phyloP scores from a whole-genome alignment of 495 filamentous ascomycete species.

The Pyronema omphalodes region DNA sequence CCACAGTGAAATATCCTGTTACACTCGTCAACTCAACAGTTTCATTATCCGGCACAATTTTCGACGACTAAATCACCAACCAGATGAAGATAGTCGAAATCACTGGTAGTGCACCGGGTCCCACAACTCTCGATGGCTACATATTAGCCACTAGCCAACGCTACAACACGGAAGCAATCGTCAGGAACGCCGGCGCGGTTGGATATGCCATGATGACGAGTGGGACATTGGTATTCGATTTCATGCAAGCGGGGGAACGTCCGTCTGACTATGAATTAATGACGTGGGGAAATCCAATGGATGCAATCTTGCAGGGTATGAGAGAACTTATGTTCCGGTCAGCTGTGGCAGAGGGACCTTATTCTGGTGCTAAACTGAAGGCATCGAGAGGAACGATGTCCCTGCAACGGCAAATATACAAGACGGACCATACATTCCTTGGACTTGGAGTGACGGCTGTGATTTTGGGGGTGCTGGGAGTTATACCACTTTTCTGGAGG shows the following conservation, averaged over 20 bases:
- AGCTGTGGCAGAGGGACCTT: conserved; percentile 2
- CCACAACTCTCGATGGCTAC: conserved; percentile 3
- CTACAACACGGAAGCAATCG: conserved; percentile 1
- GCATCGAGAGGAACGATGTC: neutral
- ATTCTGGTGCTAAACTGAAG: neutral
- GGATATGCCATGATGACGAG: neutral
- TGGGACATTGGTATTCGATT: conserved; percentile 6
- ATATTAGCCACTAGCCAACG: conserved; percentile 1
- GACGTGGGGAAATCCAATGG: conserved; percentile 7
- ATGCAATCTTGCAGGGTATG: conserved; percentile 6
- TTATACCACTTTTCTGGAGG: conserved; percentile 5
- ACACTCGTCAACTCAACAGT: conserved; percentile 2
- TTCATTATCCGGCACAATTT: neutral
- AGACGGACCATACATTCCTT: conserved; percentile 4
- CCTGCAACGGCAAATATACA: neutral
- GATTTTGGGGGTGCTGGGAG: conserved; percentile 1
- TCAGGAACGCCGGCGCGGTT: neutral
- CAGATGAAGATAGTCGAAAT: neutral
- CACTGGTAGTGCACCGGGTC: neutral
- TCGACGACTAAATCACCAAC: neutral
- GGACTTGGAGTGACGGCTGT: conserved; percentile 5
- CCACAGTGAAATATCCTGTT: conserved; percentile 2
- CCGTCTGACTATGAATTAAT: neutral
- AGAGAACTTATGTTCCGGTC: conserved; percentile 10
- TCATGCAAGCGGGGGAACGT: neutral